Evolutionary conservation across 306 rosid genomes (phyloP), one percentile per base, ranked within the genome.

Genomic region (Vigna nakashimae): DNA sequence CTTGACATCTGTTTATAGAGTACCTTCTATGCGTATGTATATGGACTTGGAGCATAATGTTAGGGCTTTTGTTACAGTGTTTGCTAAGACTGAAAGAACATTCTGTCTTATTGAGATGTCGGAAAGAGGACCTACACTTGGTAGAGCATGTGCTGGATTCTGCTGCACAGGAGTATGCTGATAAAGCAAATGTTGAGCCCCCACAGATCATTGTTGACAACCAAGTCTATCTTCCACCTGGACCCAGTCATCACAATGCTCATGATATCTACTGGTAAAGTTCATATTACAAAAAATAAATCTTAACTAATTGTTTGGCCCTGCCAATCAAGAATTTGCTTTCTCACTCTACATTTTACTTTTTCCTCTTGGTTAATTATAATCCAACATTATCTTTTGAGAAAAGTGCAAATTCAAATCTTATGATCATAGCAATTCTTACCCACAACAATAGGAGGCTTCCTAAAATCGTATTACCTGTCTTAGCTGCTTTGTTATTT

Each of bases 41-140:
- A 65, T 48, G 50, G 34, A 56, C 20, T 50, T 67, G 40, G 74
- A 20, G 20, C 53, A 18, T 67, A 65, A 62, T 64, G 13, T 56
- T 67, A 50, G 43, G 58, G 55, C 51, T 85, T 26, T 79, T 52
- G 64, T 75, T 79, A 64, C 93, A 95, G 99, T 87, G 89, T 81
- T 88, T 95, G 87, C 88, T 92, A 16, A 88, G 99, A 83, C 82
- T 95, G 82, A 92, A 88, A 87, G 99, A 95, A 91, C 98, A 98
- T 60, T 90, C 99, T 77, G 97, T 92, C 79, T 68, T 95, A 46
- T 73, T 95, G 91, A 91, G 98, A 71, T 95, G 99, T 78, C 97
- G 98, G 60, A 78, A 95, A 80, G 77, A 81, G 30, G 98, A 95
- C 73, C 77, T 82, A 50, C 82, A 82, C 81, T 75, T 95, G 85